Conservation (phyloP, 1,284 basidiomycete genomes). For the Rhodofomes roseus region DNA sequence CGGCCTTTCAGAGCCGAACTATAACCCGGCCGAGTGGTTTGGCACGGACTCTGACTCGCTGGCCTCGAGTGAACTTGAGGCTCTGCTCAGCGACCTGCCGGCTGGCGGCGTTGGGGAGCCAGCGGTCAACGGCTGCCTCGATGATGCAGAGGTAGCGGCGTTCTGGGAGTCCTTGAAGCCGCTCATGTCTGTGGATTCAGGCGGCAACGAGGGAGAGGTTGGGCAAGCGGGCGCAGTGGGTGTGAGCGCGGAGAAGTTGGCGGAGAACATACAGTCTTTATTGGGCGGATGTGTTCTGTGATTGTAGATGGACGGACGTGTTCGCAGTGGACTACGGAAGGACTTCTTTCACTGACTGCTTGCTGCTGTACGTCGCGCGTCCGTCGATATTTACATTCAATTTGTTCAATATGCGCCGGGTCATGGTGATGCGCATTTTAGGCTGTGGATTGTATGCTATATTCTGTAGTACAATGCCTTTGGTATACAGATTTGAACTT, state of each 20-base stretch:
- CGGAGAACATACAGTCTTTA: slow-evolving; percentile 16
- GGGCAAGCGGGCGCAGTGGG: neutral
- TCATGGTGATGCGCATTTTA: neutral
- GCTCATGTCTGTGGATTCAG: slow-evolving; percentile 7
- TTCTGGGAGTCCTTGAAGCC: slow-evolving; percentile 25
- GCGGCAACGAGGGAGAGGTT: too few species aligned
- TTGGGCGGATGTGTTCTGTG: slow-evolving; percentile 20
- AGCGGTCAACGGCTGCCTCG: slow-evolving; percentile 6
- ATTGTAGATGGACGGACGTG: neutral
- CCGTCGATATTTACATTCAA: too few species aligned
- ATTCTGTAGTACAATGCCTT: neutral
- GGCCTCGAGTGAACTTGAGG: slow-evolving; percentile 3
- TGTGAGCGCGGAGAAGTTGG: slow-evolving; percentile 13
- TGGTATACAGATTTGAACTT: neutral
- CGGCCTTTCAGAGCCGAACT: neutral
- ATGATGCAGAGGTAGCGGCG: slow-evolving; percentile 21
- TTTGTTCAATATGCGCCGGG: too few species aligned
- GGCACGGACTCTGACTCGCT: neutral
- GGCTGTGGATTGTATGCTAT: neutral
- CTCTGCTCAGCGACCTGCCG: slow-evolving; percentile 7
- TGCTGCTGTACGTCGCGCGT: too few species aligned
- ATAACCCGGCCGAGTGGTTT: neutral
- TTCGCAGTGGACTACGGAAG: neutral
- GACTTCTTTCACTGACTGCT: neutral
- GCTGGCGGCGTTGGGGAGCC: neutral